A percentile compares a stretch with the other conserved stretches of the same genome.
Conservation (phyloP, 129 eudicot species). For the Pulicaria dysenterica region DNA sequence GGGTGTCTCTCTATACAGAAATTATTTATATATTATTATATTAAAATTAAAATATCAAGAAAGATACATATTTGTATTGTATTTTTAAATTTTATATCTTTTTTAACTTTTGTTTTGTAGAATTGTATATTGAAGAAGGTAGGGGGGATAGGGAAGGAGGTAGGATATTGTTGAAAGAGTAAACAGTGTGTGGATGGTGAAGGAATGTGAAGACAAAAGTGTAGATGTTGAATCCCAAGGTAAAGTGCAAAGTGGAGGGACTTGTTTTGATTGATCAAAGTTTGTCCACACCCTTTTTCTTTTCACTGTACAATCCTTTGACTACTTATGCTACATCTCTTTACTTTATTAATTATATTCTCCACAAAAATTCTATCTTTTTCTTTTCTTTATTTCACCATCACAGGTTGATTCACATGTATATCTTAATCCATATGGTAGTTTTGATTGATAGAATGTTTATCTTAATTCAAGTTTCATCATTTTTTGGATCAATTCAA, state of each 20-base stretch:
- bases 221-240: slow-evolving; percentile 42
- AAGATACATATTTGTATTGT: background rate
- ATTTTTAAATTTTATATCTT: background rate
- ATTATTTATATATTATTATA: background rate
- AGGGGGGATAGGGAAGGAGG: background rate
- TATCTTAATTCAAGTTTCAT: too few species aligned
- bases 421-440: background rate
- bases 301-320: slow-evolving; percentile 28
- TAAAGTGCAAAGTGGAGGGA: slow-evolving; percentile 35
- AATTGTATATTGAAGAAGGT: background rate
- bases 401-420: background rate
- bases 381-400: slow-evolving; percentile 20
- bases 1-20: slow-evolving; percentile 3
- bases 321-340: slow-evolving; percentile 13
- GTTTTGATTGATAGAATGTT: too few species aligned
- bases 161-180: background rate
- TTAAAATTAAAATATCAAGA: background rate
- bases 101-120: background rate
- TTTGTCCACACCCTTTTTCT: slow-evolving; percentile 37
- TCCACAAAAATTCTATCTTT: slow-evolving; percentile 3
- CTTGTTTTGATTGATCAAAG: slow-evolving; percentile 24
- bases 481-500: too few species aligned
- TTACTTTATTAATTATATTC: background rate
- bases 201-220: slow-evolving; percentile 31
- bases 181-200: background rate